Percentiles rank a stretch among this genome's conserved stretches.
Conservation (phyloP, 306 rosid genomes). For the Luffa acutangula region DNA sequence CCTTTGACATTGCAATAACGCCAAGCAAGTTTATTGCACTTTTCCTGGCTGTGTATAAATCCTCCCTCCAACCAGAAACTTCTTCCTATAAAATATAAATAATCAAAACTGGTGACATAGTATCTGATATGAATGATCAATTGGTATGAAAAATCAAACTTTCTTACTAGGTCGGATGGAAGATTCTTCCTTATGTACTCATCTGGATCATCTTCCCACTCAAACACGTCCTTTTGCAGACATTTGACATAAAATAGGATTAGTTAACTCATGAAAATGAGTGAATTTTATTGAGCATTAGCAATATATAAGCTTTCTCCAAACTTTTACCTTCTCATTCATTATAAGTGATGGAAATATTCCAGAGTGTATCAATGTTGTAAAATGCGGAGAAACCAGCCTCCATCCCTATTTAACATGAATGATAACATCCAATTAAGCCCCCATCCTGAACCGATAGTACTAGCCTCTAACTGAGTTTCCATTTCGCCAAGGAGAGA, state of each 20-base stretch:
- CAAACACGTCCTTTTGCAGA: conserved; percentile 45
- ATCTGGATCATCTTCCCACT: conserved; percentile 94
- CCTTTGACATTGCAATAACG: conserved; percentile 78
- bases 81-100: conserved; percentile 39
- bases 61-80: conserved; percentile 85
- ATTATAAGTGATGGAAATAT: conserved; percentile 68
- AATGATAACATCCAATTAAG: neutral
- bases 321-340: conserved; percentile 66
- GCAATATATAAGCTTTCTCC: neutral
- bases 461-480: neutral
- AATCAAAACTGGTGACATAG: conserved; percentile 3
- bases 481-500: neutral
- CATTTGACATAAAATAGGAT: conserved; percentile 16
- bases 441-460: neutral
- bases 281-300: neutral
- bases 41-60: conserved; percentile 83
- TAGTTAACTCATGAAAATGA: conserved; percentile 3
- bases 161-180: conserved; percentile 81
- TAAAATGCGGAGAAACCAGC: conserved; percentile 77
- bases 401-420: conserved; percentile 73
- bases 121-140: neutral
- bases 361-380: conserved; percentile 54
- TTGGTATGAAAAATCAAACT: neutral
- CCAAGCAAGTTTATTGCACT: conserved; percentile 79
- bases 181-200: conserved; percentile 79